Conservation (phyloP, 176 grass and related monocot species). For the Eleusine indica region DNA sequence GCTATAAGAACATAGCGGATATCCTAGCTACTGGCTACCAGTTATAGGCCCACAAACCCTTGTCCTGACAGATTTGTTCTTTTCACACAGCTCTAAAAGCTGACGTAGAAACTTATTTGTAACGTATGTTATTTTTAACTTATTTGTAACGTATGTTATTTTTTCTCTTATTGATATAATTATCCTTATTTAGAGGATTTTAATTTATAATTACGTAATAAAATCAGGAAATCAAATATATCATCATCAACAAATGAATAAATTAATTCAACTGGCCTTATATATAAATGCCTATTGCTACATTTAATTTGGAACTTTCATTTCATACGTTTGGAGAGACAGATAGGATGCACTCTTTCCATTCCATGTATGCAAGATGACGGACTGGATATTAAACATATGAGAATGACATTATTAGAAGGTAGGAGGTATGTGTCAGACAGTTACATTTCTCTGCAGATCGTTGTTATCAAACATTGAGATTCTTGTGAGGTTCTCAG, state of each 20-base stretch:
- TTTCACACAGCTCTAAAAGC: not conserved
- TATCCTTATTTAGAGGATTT: not conserved
- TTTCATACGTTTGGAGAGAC: not conserved
- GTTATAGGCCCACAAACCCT: not conserved
- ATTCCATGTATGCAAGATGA: constrained; percentile 2
- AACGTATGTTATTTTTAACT: not conserved
- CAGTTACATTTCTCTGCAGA: constrained; percentile 16
- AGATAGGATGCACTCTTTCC: not conserved
- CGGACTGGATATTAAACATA: constrained; percentile 14
- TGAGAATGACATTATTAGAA: constrained; percentile 33
- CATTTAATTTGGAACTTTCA: not conserved
- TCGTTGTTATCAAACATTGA: constrained; percentile 25
- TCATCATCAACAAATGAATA: not conserved
- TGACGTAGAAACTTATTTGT: not conserved
- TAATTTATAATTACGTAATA: not conserved
- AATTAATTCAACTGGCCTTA: not conserved
- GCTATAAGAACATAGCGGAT: not conserved
- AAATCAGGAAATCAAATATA: not conserved
- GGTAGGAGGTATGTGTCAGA: constrained; percentile 36
- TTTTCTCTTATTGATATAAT: not conserved
- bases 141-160: not conserved
- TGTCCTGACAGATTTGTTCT: constrained; percentile 1
- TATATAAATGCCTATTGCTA: not conserved
- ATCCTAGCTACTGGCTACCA: constrained; percentile 4
- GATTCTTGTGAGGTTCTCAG: constrained; percentile 2